Evolutionary conservation across 345 rosid genomes (phyloP), one percentile per base, ranked within the genome.

Genomic region (Syzygium oleosum): DNA sequence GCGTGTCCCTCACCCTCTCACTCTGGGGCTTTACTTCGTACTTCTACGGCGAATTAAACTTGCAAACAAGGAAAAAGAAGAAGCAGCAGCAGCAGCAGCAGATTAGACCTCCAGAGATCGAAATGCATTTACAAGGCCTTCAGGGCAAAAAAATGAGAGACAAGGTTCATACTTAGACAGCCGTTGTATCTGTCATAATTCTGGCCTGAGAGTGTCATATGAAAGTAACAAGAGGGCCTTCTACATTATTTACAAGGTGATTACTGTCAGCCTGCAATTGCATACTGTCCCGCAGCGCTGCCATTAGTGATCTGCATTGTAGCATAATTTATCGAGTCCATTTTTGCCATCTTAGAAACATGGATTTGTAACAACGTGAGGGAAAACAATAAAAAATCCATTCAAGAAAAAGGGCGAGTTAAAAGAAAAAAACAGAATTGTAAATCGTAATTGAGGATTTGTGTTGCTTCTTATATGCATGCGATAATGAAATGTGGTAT

Each of bases 1-100:
- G 94, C 1, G 93, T 96, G 65, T 89, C 98, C 54, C 97, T 96
- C 27, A 94, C 89, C 16, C 94, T 95, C n/a, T 93, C 96, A 1
- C 93, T 96, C 2, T 97, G 98, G 97, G 97, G 95, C 7, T 94
- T 94, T 51, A 63, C 87, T 85, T 96, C 98, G 5, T 96, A 95
- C 89, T 94, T 94, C 61, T 94, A 95, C 16, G 97, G 98, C 17
- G 96, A 94, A 92, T 49, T 92, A 0, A 93, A 87, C 80, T 88
- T 8, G 89, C 31, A 17, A 92, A 88, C 87, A 89, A 90, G 58
- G 43, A 58, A 16, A 87, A 86, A 54, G 91, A 56, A 43, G 46
- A 43, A 43, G 46, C 43, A 41, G 43, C 43, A 19, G 12, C n/a
- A 58, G 79, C 88, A 43, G 89, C 85, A 52, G 51, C 84, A 43